Conservation (phyloP, 106 monocot species). For the Posidonia australis region DNA sequence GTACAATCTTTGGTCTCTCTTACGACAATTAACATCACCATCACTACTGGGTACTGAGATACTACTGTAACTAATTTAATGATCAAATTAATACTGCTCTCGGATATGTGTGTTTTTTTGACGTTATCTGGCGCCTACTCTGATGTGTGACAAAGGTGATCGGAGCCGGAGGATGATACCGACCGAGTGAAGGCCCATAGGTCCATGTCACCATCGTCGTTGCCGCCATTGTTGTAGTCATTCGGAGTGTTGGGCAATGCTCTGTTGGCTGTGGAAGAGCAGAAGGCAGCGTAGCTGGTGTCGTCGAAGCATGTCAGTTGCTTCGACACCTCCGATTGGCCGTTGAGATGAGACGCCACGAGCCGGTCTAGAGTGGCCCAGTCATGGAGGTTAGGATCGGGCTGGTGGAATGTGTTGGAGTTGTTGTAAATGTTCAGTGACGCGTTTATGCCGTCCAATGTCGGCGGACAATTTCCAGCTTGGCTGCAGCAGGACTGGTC, state of each 20-base stretch:
- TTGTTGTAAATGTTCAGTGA: background rate
- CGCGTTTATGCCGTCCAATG: background rate
- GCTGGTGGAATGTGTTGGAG: background rate
- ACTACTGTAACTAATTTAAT: background rate
- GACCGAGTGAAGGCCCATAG: constrained; percentile 59
- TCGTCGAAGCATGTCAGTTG: constrained; percentile 29
- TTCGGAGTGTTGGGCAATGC: background rate
- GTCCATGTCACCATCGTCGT: constrained; percentile 40
- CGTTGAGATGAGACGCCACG: constrained; percentile 64
- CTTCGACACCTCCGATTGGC: constrained; percentile 31
- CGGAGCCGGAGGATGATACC: constrained; percentile 30
- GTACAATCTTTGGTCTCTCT: background rate
- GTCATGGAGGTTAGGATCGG: constrained; percentile 26
- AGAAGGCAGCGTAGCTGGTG: constrained; percentile 23
- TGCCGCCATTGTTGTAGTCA: constrained; percentile 8
- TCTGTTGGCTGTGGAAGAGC: constrained; percentile 9
- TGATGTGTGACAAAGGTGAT: constrained; percentile 7
- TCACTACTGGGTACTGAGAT: background rate
- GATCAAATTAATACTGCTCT: background rate
- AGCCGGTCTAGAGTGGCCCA: constrained; percentile 70
- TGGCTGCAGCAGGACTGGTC: background rate
- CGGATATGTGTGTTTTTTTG: background rate
- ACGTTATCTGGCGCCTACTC: background rate
- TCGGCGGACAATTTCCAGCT: too few relatives aligned
- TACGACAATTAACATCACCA: background rate